Evolutionary conservation across 2,329 filamentous ascomycete genomes (phyloP), one percentile per base, ranked within the genome.

Genomic region (Tetracladium maxilliforme): DNA sequence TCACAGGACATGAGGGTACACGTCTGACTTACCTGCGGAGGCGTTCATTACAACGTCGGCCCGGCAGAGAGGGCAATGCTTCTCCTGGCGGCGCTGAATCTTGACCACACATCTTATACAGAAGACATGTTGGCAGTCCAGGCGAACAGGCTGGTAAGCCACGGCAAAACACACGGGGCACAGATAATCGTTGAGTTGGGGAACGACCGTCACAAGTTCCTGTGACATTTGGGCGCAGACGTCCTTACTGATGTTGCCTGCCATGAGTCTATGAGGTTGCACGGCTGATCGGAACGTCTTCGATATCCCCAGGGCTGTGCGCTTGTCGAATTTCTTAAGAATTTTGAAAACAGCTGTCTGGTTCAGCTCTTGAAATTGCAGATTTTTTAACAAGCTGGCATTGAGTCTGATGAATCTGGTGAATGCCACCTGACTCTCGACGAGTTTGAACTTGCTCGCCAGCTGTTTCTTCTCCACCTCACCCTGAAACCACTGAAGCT

Each of bases 271-370:
- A 13, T 68, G 61, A 4, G 70, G 64, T 26, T 61, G 54, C 26
- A 80, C 60, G 14, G 60, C 54, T 7, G 58, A 53, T 1, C 72
- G 69, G 35, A 82, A 78, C 0, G 59, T 61, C 18, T 64, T 55
- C 19, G 70, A 70, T 2, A 76, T 71, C 14, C 75, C 71, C 12
- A 92, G 57, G 1, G 76, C 70, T 2, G 83, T 92, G 30, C 72
- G 69, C 49, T 92, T 92, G 50, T 90, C 80, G 44, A 92, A 92
- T 51, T 87, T 92, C 48, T 92, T 92, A 26, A 92, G 52, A 25
- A 92, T 92, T 48, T 92, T 92, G 17, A 57, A 58, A 39, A 90
- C 70, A 2, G 83, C 83, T 16, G 65, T 65, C 35, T 70, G 68
- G 40, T 92, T 92, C 35, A 92, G 72, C 43, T 90, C 82, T 40